Conservation (phyloP, 2,329 filamentous ascomycete species). For the Boeremia exigua region DNA sequence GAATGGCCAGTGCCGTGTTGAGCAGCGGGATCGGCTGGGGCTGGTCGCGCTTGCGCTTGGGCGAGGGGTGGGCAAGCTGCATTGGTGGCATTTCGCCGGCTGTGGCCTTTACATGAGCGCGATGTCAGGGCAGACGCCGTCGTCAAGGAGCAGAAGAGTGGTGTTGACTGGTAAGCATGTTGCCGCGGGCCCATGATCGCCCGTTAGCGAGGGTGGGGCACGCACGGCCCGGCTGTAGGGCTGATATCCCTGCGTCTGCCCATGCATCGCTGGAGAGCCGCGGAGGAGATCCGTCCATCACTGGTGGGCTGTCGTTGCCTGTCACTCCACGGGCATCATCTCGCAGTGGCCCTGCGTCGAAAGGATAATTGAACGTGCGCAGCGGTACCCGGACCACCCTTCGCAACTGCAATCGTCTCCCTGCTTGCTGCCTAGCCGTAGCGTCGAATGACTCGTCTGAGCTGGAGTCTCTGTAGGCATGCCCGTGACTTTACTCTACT, state of each 20-base stretch:
- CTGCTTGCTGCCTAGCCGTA: slow-evolving; percentile 16
- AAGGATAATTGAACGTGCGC: too few relatives aligned
- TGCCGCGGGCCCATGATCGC: slow-evolving; percentile 17
- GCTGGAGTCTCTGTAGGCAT: too few relatives aligned
- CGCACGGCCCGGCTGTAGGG: slow-evolving; percentile 17
- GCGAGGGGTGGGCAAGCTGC: slow-evolving; percentile 43
- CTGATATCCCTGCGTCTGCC: slow-evolving; percentile 21
- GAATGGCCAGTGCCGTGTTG: slow-evolving; percentile 39
- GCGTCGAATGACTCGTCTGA: slow-evolving; percentile 1
- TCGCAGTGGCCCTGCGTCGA: too few relatives aligned
- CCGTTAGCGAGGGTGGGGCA: slow-evolving; percentile 26
- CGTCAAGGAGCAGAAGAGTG: slow-evolving; percentile 1
- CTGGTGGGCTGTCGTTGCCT: too few relatives aligned
- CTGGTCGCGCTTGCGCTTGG: slow-evolving; percentile 49
- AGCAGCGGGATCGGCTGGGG: slow-evolving; percentile 37
- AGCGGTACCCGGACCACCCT: too few relatives aligned
- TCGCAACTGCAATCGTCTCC: background rate
- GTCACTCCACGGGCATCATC: too few relatives aligned
- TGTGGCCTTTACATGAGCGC: slow-evolving; percentile 34
- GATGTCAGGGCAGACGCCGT: slow-evolving; percentile 1
- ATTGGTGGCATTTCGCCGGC: slow-evolving; percentile 43
- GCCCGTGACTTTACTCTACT: background rate
- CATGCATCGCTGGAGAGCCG: background rate
- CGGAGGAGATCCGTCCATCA: slow-evolving; percentile 13
- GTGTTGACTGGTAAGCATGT: slow-evolving; percentile 11